Evolutionary conservation across 345 rosid species (phyloP).

Genomic region (Brassica rapa): DNA sequence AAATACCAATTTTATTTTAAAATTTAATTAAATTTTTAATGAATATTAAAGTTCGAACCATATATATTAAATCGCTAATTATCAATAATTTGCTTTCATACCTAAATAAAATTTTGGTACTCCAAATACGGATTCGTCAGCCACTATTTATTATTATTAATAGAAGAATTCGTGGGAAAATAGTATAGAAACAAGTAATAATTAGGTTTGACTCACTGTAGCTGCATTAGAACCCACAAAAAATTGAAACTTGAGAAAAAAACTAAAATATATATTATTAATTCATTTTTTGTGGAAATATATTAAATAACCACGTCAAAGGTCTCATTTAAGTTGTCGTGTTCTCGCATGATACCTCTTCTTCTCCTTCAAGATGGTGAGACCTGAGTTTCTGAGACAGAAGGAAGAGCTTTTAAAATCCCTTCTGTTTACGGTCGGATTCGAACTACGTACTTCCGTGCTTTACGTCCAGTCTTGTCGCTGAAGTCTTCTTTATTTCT

Average conservation of each 20-base stretch:
- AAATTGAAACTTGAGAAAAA: background rate
- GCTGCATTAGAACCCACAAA: conserved; percentile 14
- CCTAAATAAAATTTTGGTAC: background rate
- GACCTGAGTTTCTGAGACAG: conserved; percentile 30
- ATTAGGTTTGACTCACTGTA: conserved; percentile 30
- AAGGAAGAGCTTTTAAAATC: conserved; percentile 28
- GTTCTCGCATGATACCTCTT: conserved; percentile 34
- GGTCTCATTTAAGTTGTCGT: conserved; percentile 43
- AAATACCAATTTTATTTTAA: background rate
- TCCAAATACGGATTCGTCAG: background rate
- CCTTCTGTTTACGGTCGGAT: conserved; percentile 21
- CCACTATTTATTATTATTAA: background rate
- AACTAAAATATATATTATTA: background rate
- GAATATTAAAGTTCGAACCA: conserved; percentile 24
- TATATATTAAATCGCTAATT: conserved; percentile 4
- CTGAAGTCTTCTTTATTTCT: conserved; percentile 11
- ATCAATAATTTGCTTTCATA: background rate
- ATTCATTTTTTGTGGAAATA: background rate
- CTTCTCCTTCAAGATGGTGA: conserved; percentile 43
- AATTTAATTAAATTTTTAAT: background rate
- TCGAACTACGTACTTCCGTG: conserved; percentile 22
- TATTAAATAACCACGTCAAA: conserved; percentile 34
- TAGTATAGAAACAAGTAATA: conserved; percentile 14
- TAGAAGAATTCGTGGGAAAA: background rate
- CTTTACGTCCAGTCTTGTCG: conserved; percentile 35